These are phyloP conservation scores for Colletotrichum spinosum DNA, from an alignment of 2,329 filamentous ascomycete species.

Conservation along the genomic window DNA sequence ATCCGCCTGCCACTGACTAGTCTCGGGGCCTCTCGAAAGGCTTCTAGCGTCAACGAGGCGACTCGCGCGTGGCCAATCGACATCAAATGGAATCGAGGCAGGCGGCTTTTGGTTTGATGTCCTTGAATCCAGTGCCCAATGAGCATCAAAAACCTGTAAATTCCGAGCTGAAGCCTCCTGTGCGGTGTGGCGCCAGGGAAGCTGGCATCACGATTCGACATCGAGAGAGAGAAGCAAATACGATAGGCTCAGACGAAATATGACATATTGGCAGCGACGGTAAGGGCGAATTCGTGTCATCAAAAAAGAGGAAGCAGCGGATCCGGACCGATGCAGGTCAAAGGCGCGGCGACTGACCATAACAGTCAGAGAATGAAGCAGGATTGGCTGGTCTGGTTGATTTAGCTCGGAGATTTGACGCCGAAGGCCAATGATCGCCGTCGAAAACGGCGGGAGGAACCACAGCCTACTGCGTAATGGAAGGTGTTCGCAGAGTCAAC, in stretches of 20 bases:
- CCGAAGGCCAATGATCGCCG: slow-evolving; percentile 27
- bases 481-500: too few species aligned
- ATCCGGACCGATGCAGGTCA: too few species aligned
- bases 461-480: too few species aligned
- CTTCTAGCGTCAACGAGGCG: slow-evolving; percentile 25
- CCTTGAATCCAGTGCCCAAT: slow-evolving; percentile 4
- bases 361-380: slow-evolving; percentile 4
- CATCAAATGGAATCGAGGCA: slow-evolving; percentile 13
- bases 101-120: slow-evolving; percentile 6
- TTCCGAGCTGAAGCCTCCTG: too few species aligned
- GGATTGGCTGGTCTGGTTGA: slow-evolving; percentile 24
- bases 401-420: slow-evolving; percentile 34
- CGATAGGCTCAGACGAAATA: too few species aligned
- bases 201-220: slow-evolving; percentile 3
- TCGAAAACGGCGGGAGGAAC: slow-evolving; percentile 4
- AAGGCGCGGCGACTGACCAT: slow-evolving; percentile 6
- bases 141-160: background rate
- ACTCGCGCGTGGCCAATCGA: slow-evolving; percentile 24
- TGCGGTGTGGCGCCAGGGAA: too few species aligned
- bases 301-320: too few species aligned
- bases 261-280: too few species aligned
- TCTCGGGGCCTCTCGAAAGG: slow-evolving; percentile 1
- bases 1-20: slow-evolving; percentile 1
- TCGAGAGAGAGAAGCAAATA: too few species aligned
- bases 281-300: too few species aligned